Conservation (phyloP, 2,329 filamentous ascomycete genomes). For the Stachybotrys chlorohalonatus region DNA sequence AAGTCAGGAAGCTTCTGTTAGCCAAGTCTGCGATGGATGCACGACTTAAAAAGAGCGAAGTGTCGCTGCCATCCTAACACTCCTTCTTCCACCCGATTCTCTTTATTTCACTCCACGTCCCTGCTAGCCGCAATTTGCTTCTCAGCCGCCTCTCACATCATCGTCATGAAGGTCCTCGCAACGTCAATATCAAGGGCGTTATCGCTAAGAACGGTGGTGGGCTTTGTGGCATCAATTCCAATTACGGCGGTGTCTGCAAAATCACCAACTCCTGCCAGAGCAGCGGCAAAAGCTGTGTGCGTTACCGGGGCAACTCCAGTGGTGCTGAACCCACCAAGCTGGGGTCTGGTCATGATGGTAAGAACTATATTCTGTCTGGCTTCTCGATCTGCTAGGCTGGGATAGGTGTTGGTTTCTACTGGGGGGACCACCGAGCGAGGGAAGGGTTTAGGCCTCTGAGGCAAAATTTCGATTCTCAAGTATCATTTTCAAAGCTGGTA, state of each 20-base stretch:
- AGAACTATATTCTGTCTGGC: no score
- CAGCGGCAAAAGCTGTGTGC: background rate
- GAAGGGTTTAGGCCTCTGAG: no score
- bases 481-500: no score
- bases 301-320: background rate
- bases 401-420: no score
- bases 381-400: no score
- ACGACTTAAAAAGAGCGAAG: background rate
- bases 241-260: background rate
- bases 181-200: background rate
- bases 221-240: background rate
- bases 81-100: background rate
- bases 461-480: no score
- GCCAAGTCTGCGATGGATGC: background rate
- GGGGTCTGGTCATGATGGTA: no score
- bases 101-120: background rate
- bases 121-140: background rate
- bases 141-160: background rate
- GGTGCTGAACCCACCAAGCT: background rate
- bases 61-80: background rate
- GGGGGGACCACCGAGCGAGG: no score
- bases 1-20: background rate
- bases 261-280: conserved; percentile 1
- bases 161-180: conserved; percentile 10
- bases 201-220: background rate